phyloP scores from a whole-genome alignment of 352 stramenopile genomes.

The Phytophthora aleatoria region DNA sequence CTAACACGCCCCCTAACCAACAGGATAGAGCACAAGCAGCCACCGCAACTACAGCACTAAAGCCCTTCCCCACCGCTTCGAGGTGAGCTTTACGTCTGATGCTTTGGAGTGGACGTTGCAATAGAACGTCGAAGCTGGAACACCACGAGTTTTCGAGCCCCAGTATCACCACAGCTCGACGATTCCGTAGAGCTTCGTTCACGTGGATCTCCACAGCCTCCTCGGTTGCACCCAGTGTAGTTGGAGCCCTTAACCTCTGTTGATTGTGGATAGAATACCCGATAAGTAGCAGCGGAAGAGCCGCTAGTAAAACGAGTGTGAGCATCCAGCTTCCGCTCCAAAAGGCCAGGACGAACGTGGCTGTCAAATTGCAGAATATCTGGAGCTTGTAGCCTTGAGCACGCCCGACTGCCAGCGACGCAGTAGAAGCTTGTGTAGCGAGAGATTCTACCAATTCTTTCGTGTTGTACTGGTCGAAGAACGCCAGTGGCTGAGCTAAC shows the following conservation, averaged over 20 bases:
- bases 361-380: constrained; percentile 38
- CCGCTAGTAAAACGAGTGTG: constrained; percentile 57
- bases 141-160: constrained; percentile 39
- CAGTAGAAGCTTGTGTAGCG: constrained; percentile 52
- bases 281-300: constrained; percentile 65
- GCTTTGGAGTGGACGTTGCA: constrained; percentile 28
- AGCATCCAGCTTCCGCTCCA: constrained; percentile 63
- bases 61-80: constrained; percentile 59
- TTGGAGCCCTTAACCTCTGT: constrained; percentile 1
- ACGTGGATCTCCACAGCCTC: constrained; percentile 43
- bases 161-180: constrained; percentile 43
- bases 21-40: constrained; percentile 57
- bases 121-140: constrained; percentile 34
- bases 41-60: constrained; percentile 56
- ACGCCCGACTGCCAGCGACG: constrained; percentile 44
- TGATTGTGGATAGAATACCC: constrained; percentile 37
- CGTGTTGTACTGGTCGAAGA: constrained; percentile 74
- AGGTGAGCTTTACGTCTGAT: constrained; percentile 29
- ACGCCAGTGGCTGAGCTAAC: constrained; percentile 54
- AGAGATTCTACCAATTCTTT: constrained; percentile 61
- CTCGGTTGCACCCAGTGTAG: constrained; percentile 15
- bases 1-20: constrained; percentile 59
- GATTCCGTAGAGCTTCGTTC: constrained; percentile 51
- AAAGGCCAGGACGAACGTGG: constrained; percentile 44
- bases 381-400: constrained; percentile 57